Conservation (phyloP, 164 flowering plant genomes). For the Vitis rupestris region DNA sequence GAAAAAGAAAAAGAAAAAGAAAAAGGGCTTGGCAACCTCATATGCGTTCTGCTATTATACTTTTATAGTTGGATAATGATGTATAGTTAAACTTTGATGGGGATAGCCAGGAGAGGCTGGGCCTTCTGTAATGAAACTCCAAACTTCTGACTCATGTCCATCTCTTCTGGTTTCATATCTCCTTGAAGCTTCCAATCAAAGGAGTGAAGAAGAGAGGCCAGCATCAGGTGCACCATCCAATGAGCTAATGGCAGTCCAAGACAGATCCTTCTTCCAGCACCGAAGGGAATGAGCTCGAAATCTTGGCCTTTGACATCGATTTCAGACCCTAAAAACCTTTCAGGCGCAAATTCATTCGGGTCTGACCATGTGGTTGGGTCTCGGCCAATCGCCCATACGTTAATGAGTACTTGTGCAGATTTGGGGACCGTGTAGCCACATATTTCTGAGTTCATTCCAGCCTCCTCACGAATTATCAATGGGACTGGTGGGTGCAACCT, state of each 20-base stretch:
- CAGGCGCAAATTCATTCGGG: not conserved
- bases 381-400: constrained; percentile 9
- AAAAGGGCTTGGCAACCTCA: no score
- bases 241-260: no score
- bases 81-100: constrained; percentile 4
- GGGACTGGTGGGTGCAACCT: not conserved
- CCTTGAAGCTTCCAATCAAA: constrained; percentile 25
- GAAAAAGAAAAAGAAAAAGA: no score
- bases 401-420: constrained; percentile 3
- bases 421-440: constrained; percentile 1
- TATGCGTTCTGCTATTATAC: no score
- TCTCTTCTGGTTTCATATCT: constrained; percentile 7
- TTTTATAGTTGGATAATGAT: not conserved
- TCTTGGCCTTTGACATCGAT: constrained; percentile 4
- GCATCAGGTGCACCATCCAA: no score
- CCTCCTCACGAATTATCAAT: not conserved
- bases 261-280: no score
- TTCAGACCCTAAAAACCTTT: constrained; percentile 5
- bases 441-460: not conserved
- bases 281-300: not conserved
- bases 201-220: not conserved
- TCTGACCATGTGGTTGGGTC: constrained; percentile 1
- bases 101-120: constrained; percentile 16
- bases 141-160: constrained; percentile 18
- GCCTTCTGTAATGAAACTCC: constrained; percentile 24